Evolutionary conservation across 148 eudicot genomes (phyloP), one percentile per base, ranked within the genome.

Genomic region (Vaccinium vitisidaea): DNA sequence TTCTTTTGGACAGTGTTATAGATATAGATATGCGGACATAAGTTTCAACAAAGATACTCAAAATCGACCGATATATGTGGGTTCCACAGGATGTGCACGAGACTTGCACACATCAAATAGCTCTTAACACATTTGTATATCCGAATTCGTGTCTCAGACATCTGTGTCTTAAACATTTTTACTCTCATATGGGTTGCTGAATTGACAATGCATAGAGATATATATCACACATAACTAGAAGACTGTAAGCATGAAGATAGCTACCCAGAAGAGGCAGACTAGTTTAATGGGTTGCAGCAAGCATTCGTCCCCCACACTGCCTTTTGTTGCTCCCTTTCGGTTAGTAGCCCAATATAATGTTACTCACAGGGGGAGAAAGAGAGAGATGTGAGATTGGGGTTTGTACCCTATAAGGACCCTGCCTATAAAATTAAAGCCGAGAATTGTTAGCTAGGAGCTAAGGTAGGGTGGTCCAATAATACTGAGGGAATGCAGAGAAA

Each of bases 271-370:
- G 83, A 49, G 71, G 23, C 53, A 73, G 77, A 11, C 55, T 16
- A 12, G 30, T 77, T 48, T 36, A 50, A 77, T 77, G 80, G 56
- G 56, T 14, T 50, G 32, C 80, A 77, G 80, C 80, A 43, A 50
- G 80, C 58, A 25, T 49, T 6, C 27, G n/a, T 39, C 25, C 78
- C 78, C 78, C 78, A 75, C 25, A 8, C 23, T 46, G 78, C 54
- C 53, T 75, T 49, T n/a, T 77, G 19, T 77, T 50, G 36, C 19
- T 39, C 23, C 36, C 56, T 77, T 78, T 78, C 32, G 32, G 81
- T 78, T 53, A 43, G 81, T 23, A 69, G 74, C 74, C 32, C 30
- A 25, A 67, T 67, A 25, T 25, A 67, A 67, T 67, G 36, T 67
- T 11, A 25, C 73, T 67, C 74, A 69, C 4, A 21, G 69, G 6